Evolutionary conservation across 1,284 basidiomycete species (phyloP).

Genomic region (Cryptococcus sp.): DNA sequence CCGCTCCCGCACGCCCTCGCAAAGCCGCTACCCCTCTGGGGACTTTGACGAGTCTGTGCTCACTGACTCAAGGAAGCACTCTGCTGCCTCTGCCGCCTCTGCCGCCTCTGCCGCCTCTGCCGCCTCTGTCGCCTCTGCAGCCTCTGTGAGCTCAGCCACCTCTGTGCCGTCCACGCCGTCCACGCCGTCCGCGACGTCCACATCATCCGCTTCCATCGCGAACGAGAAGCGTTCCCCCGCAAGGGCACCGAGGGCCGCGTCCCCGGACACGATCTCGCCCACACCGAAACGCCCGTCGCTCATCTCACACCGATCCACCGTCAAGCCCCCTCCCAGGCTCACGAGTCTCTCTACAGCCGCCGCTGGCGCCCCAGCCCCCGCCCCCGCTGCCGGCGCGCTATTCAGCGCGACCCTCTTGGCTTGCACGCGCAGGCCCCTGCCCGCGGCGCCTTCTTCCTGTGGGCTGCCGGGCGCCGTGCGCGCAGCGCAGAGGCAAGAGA

Average conservation of each 20-base stretch:
- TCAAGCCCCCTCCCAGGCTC: slow-evolving; percentile 1
- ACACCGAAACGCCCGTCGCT: slow-evolving; percentile 4
- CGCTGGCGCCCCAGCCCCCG: too few relatives aligned
- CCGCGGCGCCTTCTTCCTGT: neutral
- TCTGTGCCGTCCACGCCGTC: neutral
- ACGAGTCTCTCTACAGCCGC: neutral
- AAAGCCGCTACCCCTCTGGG: too few relatives aligned
- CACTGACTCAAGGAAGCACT: too few relatives aligned
- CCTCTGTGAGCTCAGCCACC: neutral
- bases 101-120: too few relatives aligned
- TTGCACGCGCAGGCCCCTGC: neutral
- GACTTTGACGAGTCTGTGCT: too few relatives aligned
- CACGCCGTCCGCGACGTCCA: neutral
- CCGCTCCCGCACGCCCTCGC: too few relatives aligned
- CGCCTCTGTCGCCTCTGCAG: too few relatives aligned
- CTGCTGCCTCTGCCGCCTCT: too few relatives aligned
- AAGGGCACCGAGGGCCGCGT: too few relatives aligned
- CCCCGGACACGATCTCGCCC: neutral
- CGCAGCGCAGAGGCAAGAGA: neutral
- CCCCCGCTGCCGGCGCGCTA: neutral
- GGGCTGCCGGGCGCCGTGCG: too few relatives aligned
- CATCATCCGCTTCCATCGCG: neutral
- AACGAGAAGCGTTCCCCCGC: too few relatives aligned
- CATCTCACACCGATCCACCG: slow-evolving; percentile 1
- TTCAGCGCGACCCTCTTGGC: slow-evolving; percentile 13